A percentile compares a stretch with the other conserved stretches of the same genome.
phyloP scores from a whole-genome alignment of 768 basidiomycete species.

The Cantharellus anzutake region DNA sequence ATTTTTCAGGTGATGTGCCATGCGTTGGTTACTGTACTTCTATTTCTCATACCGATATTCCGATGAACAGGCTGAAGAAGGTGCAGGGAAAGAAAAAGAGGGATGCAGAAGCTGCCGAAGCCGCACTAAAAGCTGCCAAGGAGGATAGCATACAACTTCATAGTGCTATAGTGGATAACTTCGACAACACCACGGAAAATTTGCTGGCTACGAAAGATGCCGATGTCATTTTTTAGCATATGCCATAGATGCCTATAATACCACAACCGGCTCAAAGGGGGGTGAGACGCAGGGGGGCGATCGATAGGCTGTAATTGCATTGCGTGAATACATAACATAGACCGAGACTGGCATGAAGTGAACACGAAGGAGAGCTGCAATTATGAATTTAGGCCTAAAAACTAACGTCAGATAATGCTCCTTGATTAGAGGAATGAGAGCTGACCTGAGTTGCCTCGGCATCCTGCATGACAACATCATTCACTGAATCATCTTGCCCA shows the following conservation, averaged over 20 bases:
- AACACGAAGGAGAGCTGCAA: no score
- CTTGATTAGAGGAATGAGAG: background rate
- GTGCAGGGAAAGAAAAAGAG: conserved; percentile 96
- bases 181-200: conserved; percentile 21
- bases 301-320: no score
- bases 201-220: conserved; percentile 74
- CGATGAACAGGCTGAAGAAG: conserved; percentile 64
- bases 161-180: background rate
- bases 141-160: background rate
- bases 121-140: conserved; percentile 9
- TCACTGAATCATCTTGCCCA: conserved; percentile 32
- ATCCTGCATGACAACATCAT: conserved; percentile 11
- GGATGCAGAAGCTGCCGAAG: conserved; percentile 31
- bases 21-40: background rate
- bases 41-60: conserved; percentile 16
- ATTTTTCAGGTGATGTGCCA: conserved; percentile 52
- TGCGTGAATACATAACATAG: no score
- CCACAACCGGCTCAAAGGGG: no score
- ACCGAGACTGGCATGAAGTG: no score
- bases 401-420: background rate
- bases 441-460: no score
- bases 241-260: no score
- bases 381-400: no score
- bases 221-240: conserved; percentile 70
- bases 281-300: no score